These are phyloP conservation scores for Fistulifera pelliculosa DNA, from an alignment of 108 stramenopile species.

Conservation along the genomic window DNA sequence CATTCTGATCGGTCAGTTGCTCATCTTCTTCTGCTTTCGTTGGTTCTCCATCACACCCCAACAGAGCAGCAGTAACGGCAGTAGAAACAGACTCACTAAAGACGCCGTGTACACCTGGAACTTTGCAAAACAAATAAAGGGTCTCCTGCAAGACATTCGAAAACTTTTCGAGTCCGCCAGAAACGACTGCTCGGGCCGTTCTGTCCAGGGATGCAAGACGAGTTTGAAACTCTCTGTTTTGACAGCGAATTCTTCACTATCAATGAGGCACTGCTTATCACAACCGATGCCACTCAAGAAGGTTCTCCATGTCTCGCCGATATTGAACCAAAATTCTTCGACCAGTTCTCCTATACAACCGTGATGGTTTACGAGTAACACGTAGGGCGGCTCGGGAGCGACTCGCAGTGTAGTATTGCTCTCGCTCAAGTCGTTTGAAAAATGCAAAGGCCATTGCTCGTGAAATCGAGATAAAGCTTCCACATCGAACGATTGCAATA, in stretches of 20 bases:
- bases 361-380: slow-evolving; percentile 26
- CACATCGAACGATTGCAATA: slow-evolving; percentile 41
- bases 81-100: slow-evolving; percentile 38
- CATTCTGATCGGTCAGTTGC: too few species aligned
- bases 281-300: slow-evolving; percentile 29
- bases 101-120: slow-evolving; percentile 27
- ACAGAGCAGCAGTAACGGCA: slow-evolving; percentile 12
- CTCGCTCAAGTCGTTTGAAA: not conserved
- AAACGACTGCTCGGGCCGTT: slow-evolving; percentile 21
- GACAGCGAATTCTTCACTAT: slow-evolving; percentile 6
- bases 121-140: slow-evolving; percentile 29
- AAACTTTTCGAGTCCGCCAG: slow-evolving; percentile 20
- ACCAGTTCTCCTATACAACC: slow-evolving; percentile 7
- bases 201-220: slow-evolving; percentile 44
- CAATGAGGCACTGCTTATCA: slow-evolving; percentile 35
- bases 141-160: slow-evolving; percentile 29
- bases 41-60: slow-evolving; percentile 8
- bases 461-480: slow-evolving; percentile 21
- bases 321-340: slow-evolving; percentile 29
- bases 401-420: slow-evolving; percentile 4
- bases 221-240: slow-evolving; percentile 14
- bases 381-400: slow-evolving; percentile 12
- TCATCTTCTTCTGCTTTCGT: too few species aligned
- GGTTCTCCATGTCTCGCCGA: slow-evolving; percentile 14
- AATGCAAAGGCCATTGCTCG: slow-evolving; percentile 16